These are phyloP conservation scores for Solanum commersonii DNA, from an alignment of 257 asterid genomes.

Conservation along the genomic window DNA sequence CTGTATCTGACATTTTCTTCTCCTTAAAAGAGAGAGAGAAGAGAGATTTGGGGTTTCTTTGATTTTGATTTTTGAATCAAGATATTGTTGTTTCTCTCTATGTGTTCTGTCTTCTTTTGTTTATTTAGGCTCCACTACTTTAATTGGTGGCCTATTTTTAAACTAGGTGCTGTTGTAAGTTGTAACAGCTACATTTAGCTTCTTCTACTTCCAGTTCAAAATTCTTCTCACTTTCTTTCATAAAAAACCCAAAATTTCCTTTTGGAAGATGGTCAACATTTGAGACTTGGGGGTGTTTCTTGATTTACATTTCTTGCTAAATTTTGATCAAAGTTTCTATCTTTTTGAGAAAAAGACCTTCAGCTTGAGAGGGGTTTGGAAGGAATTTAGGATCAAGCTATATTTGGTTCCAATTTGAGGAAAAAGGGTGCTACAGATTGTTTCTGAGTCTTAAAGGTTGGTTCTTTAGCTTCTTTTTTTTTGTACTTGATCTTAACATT, in stretches of 20 bases:
- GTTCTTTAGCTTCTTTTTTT: constrained; percentile 10
- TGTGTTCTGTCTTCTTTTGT: constrained; percentile 19
- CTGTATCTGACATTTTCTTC: constrained; percentile 26
- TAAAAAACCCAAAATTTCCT: neutral
- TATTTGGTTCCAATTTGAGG: constrained; percentile 18
- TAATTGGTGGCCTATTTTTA: constrained; percentile 6
- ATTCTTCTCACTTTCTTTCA: neutral
- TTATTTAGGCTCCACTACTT: constrained; percentile 1
- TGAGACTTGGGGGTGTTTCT: constrained; percentile 1
- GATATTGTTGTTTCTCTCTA: constrained; percentile 6
- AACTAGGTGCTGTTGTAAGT: neutral
- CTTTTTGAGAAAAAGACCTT: neutral
- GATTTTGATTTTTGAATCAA: constrained; percentile 40
- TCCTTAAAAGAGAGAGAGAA: constrained; percentile 8
- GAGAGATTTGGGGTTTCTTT: neutral
- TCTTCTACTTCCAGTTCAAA: neutral
- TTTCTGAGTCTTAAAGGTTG: constrained; percentile 30
- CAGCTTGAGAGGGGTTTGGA: neutral
- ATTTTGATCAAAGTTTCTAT: neutral
- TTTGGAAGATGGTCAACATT: neutral
- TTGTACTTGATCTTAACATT: neutral
- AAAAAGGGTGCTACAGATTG: constrained; percentile 6
- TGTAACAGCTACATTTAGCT: constrained; percentile 6
- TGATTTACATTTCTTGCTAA: neutral
- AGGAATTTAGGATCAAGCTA: constrained; percentile 10